Conservation (phyloP, 73 alveolate genomes). For the Paramecium bursaria region DNA sequence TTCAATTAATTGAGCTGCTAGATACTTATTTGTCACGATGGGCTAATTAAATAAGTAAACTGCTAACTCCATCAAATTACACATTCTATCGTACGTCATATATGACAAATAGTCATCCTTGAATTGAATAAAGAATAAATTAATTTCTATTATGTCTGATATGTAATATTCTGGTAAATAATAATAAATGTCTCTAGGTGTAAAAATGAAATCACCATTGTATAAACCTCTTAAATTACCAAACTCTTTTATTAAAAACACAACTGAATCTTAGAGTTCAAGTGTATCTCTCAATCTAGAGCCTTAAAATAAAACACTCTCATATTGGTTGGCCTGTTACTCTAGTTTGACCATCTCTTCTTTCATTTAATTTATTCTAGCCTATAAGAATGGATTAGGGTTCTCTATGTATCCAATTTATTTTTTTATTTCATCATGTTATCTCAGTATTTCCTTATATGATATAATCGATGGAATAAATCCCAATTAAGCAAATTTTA, state of each 20-base stretch:
- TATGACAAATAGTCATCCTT: neutral
- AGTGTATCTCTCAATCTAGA: slow-evolving; percentile 28
- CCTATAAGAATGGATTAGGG: neutral
- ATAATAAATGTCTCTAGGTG: neutral
- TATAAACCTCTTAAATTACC: neutral
- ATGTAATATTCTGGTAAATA: slow-evolving; percentile 26
- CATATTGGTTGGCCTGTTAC: slow-evolving; percentile 6
- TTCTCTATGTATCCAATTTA: no score
- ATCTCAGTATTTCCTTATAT: neutral
- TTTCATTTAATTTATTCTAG: neutral
- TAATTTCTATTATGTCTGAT: neutral
- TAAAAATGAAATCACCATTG: no score
- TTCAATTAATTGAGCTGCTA: slow-evolving; percentile 34
- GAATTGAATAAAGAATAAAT: neutral
- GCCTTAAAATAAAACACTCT: neutral
- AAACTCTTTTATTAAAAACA: neutral
- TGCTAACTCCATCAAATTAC: neutral
- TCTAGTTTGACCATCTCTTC: neutral
- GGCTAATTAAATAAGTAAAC: slow-evolving; percentile 12
- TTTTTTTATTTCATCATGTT: neutral
- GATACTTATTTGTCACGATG: slow-evolving; percentile 29
- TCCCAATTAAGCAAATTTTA: slow-evolving; percentile 17
- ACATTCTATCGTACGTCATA: neutral
- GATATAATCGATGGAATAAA: neutral
- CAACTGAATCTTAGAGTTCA: slow-evolving; percentile 13